Evolutionary conservation across 2,329 filamentous ascomycete species (phyloP).

Genomic region (Clonostachys chloroleuca): DNA sequence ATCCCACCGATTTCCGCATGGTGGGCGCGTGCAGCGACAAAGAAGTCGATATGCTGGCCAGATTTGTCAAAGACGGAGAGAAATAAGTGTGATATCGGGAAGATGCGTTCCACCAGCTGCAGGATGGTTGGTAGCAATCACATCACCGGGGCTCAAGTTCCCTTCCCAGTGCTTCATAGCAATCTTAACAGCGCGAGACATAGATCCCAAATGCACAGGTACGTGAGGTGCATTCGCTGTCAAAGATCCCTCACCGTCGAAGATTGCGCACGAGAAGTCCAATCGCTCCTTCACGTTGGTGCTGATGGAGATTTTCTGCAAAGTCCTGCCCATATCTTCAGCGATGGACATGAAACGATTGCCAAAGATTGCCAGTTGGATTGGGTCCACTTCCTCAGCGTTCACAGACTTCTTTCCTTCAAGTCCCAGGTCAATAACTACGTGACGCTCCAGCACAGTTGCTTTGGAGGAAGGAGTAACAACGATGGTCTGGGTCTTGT

Average conservation of each 20-base stretch:
- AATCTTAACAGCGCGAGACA: not conserved
- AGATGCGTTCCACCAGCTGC: conserved; percentile 37
- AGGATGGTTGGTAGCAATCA: conserved; percentile 61
- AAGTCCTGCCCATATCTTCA: conserved; percentile 14
- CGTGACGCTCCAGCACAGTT: conserved; percentile 1
- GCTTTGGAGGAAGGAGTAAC: conserved; percentile 1
- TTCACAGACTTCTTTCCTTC: conserved; percentile 8
- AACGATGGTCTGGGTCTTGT: conserved; percentile 3
- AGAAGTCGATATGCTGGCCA: conserved; percentile 22
- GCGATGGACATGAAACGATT: not conserved
- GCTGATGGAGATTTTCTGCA: conserved; percentile 62
- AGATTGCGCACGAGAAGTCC: conserved; percentile 75
- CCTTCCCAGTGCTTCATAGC: conserved; percentile 23
- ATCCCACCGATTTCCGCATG: conserved; percentile 31
- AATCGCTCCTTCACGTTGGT: conserved; percentile 76
- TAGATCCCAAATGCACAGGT: not conserved
- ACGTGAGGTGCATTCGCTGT: conserved; percentile 27
- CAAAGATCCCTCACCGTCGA: conserved; percentile 66
- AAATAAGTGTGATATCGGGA: conserved; percentile 16
- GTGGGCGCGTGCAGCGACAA: conserved; percentile 30
- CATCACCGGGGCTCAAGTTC: conserved; percentile 68
- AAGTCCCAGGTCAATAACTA: conserved; percentile 1
- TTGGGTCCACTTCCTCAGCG: conserved; percentile 38
- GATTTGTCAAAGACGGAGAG: conserved; percentile 15
- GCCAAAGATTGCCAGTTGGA: not conserved